Conservation (phyloP, 176 grass and related monocot genomes). For the Zea mays region DNA sequence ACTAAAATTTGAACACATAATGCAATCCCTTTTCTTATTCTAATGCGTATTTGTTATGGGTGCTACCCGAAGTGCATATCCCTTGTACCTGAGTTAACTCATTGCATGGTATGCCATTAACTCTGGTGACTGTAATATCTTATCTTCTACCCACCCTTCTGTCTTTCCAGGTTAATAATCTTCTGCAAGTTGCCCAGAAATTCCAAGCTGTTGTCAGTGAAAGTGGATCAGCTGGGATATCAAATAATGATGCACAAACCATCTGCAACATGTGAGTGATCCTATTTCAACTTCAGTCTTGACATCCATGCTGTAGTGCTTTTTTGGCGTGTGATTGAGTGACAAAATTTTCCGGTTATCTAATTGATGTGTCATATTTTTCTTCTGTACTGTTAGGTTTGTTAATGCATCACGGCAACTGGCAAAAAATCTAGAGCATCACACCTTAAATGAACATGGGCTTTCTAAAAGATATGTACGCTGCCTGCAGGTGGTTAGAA, state of each 20-base stretch:
- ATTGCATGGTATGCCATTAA: constrained; percentile 8
- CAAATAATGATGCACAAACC: constrained; percentile 65
- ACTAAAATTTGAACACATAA: neutral
- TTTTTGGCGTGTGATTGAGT: constrained; percentile 6
- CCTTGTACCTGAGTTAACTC: constrained; percentile 17
- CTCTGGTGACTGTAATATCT: constrained; percentile 8
- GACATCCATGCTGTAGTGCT: neutral
- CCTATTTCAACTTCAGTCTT: neutral
- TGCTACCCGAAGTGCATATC: neutral
- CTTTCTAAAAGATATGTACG: constrained; percentile 99
- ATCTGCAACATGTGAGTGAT: constrained; percentile 82
- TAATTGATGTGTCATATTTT: constrained; percentile 19
- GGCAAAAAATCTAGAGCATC: constrained; percentile 78
- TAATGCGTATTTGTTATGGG: neutral
- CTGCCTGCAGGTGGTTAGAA: constrained; percentile 71
- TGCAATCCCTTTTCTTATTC: neutral
- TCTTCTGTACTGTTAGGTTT: constrained; percentile 63
- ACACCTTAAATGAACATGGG: constrained; percentile 87
- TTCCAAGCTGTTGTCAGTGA: constrained; percentile 64
- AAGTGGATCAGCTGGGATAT: constrained; percentile 59
- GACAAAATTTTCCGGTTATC: neutral
- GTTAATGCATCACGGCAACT: constrained; percentile 69
- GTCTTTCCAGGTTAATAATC: constrained; percentile 68
- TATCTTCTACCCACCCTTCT: constrained; percentile 1
- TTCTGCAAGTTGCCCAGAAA: constrained; percentile 89